Base-by-base conservation (phyloP, 2,329 filamentous ascomycete species). In the Trichophaea hybrida region DNA sequence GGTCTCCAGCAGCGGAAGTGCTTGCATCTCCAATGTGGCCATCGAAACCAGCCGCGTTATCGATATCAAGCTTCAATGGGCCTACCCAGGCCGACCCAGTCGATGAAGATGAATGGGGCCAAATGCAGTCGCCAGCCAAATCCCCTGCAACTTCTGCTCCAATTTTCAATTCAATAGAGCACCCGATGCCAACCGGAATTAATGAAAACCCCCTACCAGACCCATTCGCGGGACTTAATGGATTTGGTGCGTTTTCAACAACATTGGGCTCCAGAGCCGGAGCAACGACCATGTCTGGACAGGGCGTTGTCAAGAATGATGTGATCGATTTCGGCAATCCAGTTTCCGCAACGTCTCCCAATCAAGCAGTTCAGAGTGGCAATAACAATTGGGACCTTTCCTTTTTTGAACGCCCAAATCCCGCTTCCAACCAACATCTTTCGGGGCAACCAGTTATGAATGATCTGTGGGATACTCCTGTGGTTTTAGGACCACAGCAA, bases 351-450 rank as follows among this genome's bases (percentile, higher is more conserved):
- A 3, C 40, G 5, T 46, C 35, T 46, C 17, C 31, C 15, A 44
- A 60, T 24, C 51, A 54, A 12, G 61, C 52, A 13, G 48, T 31
- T 51, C 32, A 24, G 32, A 51, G 13, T 12, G 24, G 53, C 37
- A 55, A n/a, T 7, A 69, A 72, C 60, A 67, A 70, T 7, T 72
- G 71, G 71, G 71, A 72, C 64, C 71, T 72, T 59, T 72, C 71
- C 15, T 69, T 72, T 50, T 72, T 72, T 52, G 71, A 72, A 40
- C 31, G 46, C 6, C 58, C 50, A 51, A 37, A 48, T 17, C 37
- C 34, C 49, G 24, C 24, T 24, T 24, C 24, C 24, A 24, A 24
- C 24, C 24, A 24, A 24, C 24, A 24, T 24, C 24, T 24, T 24
- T 24, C 24, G 24, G 24, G 24, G 24, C 24, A 24, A 24, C 48